These are phyloP conservation scores for Plasmodium falciparum DNA, from an alignment of 169 alveolate genomes.

Conservation along the genomic window DNA sequence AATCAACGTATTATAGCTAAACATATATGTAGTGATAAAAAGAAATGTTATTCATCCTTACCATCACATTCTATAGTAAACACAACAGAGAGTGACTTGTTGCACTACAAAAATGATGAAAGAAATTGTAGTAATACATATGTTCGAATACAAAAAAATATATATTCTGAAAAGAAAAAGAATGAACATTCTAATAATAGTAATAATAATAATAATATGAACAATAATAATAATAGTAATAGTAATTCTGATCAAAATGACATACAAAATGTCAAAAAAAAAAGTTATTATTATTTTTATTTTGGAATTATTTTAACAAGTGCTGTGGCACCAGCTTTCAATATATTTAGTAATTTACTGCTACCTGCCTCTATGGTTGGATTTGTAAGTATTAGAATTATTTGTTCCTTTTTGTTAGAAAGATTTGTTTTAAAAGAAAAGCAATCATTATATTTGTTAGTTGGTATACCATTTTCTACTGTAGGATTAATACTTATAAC, in stretches of 20 bases:
- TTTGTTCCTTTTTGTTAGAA: slow-evolving; percentile 35
- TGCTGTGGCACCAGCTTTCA: slow-evolving; percentile 30
- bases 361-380: slow-evolving; percentile 55
- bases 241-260: neutral
- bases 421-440: slow-evolving; percentile 20
- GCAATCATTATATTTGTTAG: slow-evolving; percentile 23
- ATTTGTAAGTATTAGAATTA: slow-evolving; percentile 42
- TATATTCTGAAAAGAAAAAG: neutral
- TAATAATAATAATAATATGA: neutral
- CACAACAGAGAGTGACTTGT: too few species aligned
- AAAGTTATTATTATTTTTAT: slow-evolving; percentile 31
- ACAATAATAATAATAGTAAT: neutral
- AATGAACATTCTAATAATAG: neutral
- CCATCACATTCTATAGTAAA: too few species aligned
- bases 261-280: neutral
- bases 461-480: slow-evolving; percentile 47
- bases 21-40: too few species aligned
- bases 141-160: too few species aligned
- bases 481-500: slow-evolving; percentile 24
- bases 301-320: slow-evolving; percentile 38
- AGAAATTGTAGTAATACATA: too few species aligned
- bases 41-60: too few species aligned
- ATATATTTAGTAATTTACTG: slow-evolving; percentile 18
- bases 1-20: too few species aligned
- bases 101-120: too few species aligned